Base-by-base conservation (phyloP, 2,329 filamentous ascomycete genomes). In the Botrytis squamosa region DNA sequence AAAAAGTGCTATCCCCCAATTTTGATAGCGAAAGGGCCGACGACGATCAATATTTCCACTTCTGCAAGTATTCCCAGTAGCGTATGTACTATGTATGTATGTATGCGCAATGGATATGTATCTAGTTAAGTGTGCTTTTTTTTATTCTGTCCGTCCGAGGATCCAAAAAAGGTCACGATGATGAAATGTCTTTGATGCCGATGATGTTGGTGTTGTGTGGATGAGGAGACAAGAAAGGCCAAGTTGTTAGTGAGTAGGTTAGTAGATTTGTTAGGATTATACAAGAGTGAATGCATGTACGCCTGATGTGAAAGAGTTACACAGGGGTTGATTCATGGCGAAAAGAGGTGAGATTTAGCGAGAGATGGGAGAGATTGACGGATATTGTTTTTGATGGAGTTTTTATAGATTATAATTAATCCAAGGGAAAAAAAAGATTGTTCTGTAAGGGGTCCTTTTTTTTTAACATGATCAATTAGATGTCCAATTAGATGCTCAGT, bases 41-140 rank as follows among this genome's bases (percentile, higher is more conserved):
- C 62, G 62, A 64, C 62, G 62, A 64, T 64, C 62, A 44, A 42
- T 44, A 64, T 64, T 64, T 64, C 62, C 40, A 64, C 62, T 64
- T 44, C 62, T 64, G 62, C 62, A 64, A 7, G 62, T 64, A 12
- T 44, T 64, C 36, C 14, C 22, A 44, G 62, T 64, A 64, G 62
- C 40, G 62, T 33, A 22, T 44, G 40, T 18, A 18, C 25, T 10
- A 63, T 63, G 38, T 12, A 44, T 64, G 62, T 29, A 33, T 7
- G 40, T 44, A 42, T 29, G 25, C n/a, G 62, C 25, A 64, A 40
- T 29, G 38, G 16, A n/a, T 64, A 64, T 20, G 40, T 64, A 44
- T n/a, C 36, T 42, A 40, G 38, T 16, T 29, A 29, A 33, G 40
- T 44, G 40, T 33, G 29, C 14, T 64, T 44, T 38, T 7, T 29